Evolutionary conservation across 148 eudicot species (phyloP).

Genomic region (Silene latifolia): DNA sequence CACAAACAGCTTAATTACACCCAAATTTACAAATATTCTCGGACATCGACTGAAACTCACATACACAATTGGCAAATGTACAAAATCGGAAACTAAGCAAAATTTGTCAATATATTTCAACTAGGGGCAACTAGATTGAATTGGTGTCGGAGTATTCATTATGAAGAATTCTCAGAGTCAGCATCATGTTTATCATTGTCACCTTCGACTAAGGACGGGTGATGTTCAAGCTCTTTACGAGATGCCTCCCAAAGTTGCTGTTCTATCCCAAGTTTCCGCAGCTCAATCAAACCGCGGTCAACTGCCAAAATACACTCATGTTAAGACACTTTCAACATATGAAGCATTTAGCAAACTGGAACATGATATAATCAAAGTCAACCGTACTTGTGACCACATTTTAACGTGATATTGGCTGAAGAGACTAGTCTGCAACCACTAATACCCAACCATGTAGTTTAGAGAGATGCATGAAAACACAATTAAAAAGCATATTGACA

Average conservation of each 20-base stretch:
- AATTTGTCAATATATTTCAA: constrained; percentile 13
- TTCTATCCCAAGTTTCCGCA: constrained; percentile 70
- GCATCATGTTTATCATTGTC: constrained; percentile 26
- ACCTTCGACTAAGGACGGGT: constrained; percentile 28
- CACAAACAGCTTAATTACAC: constrained; percentile 27
- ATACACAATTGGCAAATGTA: constrained; percentile 17
- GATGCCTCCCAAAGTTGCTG: constrained; percentile 94
- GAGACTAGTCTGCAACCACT: neutral
- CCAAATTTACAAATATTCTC: constrained; percentile 25
- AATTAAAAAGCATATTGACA: neutral
- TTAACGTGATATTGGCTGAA: neutral
- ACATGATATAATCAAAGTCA: too few species aligned
- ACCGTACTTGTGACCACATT: neutral
- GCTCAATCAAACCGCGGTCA: constrained; percentile 65
- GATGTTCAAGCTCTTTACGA: constrained; percentile 66
- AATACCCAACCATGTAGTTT: neutral
- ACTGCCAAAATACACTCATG: constrained; percentile 32
- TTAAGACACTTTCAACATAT: neutral
- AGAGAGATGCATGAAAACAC: neutral
- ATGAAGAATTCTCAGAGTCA: constrained; percentile 47
- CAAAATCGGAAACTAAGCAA: constrained; percentile 18
- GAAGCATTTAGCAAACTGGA: neutral
- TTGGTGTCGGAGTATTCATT: constrained; percentile 17
- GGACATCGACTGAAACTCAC: constrained; percentile 20
- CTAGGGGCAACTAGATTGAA: constrained; percentile 8